Conservation (phyloP, 768 basidiomycete species). For the Hygrophorus russula region DNA sequence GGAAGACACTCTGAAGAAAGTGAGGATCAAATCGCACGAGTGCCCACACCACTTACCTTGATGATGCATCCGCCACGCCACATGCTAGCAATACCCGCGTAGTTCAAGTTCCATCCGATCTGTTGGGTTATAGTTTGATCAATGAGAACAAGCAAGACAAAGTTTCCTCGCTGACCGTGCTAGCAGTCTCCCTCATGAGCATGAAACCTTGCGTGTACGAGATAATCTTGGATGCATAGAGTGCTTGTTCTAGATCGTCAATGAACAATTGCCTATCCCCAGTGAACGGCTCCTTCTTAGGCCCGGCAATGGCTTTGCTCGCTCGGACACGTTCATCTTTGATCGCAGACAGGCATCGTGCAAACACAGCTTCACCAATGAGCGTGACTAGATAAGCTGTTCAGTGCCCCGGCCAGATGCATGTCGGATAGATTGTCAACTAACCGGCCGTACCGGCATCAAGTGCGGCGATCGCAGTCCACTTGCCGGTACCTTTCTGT, state of each 20-base stretch:
- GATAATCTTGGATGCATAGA: slow-evolving; percentile 99
- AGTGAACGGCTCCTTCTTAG: slow-evolving; percentile 86
- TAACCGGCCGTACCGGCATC: slow-evolving; percentile 81
- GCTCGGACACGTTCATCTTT: slow-evolving; percentile 94
- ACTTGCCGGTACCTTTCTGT: slow-evolving; percentile 99
- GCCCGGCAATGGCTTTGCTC: slow-evolving; percentile 83
- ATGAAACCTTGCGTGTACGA: slow-evolving; percentile 99
- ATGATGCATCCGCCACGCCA: slow-evolving; percentile 99
- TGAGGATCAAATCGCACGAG: background rate
- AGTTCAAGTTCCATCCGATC: slow-evolving; percentile 89
- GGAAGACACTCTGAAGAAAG: slow-evolving; percentile 65
- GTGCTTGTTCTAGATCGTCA: slow-evolving; percentile 96
- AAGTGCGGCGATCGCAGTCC: slow-evolving; percentile 96
- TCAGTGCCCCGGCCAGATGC: slow-evolving; percentile 2
- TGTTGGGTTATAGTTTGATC: slow-evolving; percentile 14
- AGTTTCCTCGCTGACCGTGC: slow-evolving; percentile 45
- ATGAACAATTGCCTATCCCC: slow-evolving; percentile 99
- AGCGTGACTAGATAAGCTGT: slow-evolving; percentile 63
- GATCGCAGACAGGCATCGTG: slow-evolving; percentile 93
- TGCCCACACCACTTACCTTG: slow-evolving; percentile 42
- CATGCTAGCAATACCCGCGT: slow-evolving; percentile 96
- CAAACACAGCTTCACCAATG: slow-evolving; percentile 98
- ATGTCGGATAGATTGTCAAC: slow-evolving; percentile 14
- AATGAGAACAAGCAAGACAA: background rate
- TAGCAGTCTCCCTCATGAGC: slow-evolving; percentile 97